Conservation (phyloP, 164 flowering plant species). For the Nymphaea colorata region DNA sequence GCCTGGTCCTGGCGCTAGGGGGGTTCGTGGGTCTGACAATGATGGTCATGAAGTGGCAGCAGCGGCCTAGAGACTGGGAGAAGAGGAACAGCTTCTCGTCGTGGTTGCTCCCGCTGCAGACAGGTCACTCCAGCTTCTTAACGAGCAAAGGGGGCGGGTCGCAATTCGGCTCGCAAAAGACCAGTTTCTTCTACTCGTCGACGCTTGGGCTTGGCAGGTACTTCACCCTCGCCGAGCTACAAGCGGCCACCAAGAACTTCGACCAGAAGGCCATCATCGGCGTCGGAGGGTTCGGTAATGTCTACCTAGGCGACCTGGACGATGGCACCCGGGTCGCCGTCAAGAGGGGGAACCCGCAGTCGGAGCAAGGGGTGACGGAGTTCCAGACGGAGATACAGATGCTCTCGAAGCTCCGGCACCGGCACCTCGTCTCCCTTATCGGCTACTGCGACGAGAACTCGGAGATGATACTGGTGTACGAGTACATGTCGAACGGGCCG, state of each 20-base stretch:
- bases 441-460: conserved; percentile 17
- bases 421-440: conserved; percentile 15
- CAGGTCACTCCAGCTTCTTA: conserved; percentile 45
- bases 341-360: conserved; percentile 17
- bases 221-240: conserved; percentile 50
- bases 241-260: conserved; percentile 23
- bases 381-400: conserved; percentile 17
- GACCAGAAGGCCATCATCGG: conserved; percentile 13
- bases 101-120: conserved; percentile 71
- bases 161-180: conserved; percentile 32
- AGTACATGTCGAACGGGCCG: conserved; percentile 15
- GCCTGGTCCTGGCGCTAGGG: conserved; percentile 76
- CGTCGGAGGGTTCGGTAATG: conserved; percentile 17
- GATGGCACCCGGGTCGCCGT: conserved; percentile 17
- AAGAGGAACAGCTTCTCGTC: conserved; percentile 77
- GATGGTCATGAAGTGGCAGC: conserved; percentile 69
- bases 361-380: conserved; percentile 13
- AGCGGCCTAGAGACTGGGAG: conserved; percentile 75
- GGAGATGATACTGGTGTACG: conserved; percentile 18
- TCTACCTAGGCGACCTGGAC: conserved; percentile 11
- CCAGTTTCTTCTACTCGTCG: conserved; percentile 31
- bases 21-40: conserved; percentile 76
- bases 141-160: conserved; percentile 27
- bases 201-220: conserved; percentile 51
- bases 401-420: conserved; percentile 14